phyloP scores from a whole-genome alignment of 768 basidiomycete genomes.

The Suillus discolor region DNA sequence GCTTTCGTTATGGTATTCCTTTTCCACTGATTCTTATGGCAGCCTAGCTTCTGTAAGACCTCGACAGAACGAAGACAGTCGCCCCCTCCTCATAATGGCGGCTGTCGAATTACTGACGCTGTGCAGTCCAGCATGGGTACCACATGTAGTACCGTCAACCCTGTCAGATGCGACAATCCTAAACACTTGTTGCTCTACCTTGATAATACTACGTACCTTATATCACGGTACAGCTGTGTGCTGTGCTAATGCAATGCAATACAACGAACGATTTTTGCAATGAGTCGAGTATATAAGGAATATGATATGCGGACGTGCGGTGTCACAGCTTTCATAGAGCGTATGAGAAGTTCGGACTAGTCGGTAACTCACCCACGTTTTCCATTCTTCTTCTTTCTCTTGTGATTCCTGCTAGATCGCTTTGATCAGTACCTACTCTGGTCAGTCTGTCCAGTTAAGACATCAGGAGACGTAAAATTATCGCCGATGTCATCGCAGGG shows the following conservation, averaged over 20 bases:
- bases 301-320: neutral
- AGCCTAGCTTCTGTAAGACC: neutral
- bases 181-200: neutral
- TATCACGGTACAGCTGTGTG: neutral
- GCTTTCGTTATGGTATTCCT: constrained; percentile 22
- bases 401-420: constrained; percentile 12
- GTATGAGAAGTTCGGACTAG: constrained; percentile 5
- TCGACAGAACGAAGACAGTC: neutral
- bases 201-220: neutral
- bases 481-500: constrained; percentile 39
- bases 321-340: neutral
- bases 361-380: constrained; percentile 6
- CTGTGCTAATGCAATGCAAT: neutral
- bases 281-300: neutral
- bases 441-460: constrained; percentile 6
- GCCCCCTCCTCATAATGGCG: constrained; percentile 1
- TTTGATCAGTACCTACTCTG: constrained; percentile 4
- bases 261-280: neutral
- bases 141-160: neutral
- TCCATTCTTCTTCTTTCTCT: constrained; percentile 12
- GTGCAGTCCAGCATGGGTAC: constrained; percentile 17
- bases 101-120: constrained; percentile 32
- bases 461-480: constrained; percentile 13
- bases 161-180: neutral
- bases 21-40: constrained; percentile 14